phyloP scores from a whole-genome alignment of 352 stramenopile species.

The Peronospora belbahrii region DNA sequence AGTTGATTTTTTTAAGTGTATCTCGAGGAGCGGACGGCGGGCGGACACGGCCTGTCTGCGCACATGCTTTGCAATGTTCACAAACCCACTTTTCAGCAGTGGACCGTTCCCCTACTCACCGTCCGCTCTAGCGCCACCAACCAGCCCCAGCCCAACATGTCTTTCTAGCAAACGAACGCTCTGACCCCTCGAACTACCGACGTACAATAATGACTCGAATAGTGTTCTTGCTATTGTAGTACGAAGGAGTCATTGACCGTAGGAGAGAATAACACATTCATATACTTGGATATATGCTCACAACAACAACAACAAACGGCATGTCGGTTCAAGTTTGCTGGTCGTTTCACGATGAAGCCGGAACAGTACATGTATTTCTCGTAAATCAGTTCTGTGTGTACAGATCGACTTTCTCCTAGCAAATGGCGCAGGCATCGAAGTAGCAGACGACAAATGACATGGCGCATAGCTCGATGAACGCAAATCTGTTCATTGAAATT shows the following conservation, averaged over 20 bases:
- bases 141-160: neutral
- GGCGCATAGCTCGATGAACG: too few species aligned
- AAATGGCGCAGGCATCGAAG: neutral
- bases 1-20: constrained; percentile 23
- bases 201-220: too few species aligned
- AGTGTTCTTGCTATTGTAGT: too few species aligned
- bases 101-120: constrained; percentile 5
- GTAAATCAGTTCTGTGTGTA: constrained; percentile 5
- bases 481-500: neutral
- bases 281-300: too few species aligned
- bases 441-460: too few species aligned
- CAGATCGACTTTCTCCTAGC: constrained; percentile 1
- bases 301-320: too few species aligned
- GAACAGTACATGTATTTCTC: neutral
- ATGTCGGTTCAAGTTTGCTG: constrained; percentile 5
- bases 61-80: neutral
- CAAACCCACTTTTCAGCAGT: neutral
- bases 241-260: too few species aligned
- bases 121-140: constrained; percentile 12
- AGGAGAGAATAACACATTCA: too few species aligned
- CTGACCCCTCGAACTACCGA: too few species aligned
- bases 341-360: constrained; percentile 3
- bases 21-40: constrained; percentile 12
- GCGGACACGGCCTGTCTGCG: constrained; percentile 14
- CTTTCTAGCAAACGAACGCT: too few species aligned